Evolutionary conservation across 169 alveolate genomes (phyloP).

Genomic region (Perkinsus chesapeaki): DNA sequence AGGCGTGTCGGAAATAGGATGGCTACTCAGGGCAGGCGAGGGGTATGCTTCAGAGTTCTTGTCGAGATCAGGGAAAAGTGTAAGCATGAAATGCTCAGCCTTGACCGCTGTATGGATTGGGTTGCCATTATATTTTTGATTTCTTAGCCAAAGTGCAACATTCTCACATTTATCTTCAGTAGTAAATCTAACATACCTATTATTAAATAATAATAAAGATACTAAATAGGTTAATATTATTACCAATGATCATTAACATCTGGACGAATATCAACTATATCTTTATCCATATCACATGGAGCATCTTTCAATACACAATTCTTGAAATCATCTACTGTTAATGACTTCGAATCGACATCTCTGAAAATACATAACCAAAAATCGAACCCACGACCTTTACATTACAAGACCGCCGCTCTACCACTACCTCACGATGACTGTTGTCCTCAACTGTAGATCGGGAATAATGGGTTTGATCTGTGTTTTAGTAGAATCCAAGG

Average conservation of each 20-base stretch:
- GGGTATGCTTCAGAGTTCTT: not conserved
- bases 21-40: not conserved
- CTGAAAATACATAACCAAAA: not conserved
- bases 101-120: not conserved
- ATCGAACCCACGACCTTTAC: not conserved
- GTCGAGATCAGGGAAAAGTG: not conserved
- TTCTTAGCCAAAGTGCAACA: not conserved
- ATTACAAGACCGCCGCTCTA: not conserved
- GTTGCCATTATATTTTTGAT: not conserved
- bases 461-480: not conserved
- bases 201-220: not conserved
- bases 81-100: conserved; percentile 1
- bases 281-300: not conserved
- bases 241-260: not conserved
- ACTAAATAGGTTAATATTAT: not conserved
- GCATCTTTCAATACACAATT: not conserved
- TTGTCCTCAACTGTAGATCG: not conserved
- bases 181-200: not conserved
- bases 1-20: not conserved
- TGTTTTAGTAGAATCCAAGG: not conserved
- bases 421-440: not conserved
- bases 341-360: not conserved
- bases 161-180: not conserved
- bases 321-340: not conserved
- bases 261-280: not conserved